These are phyloP conservation scores for Fusarium sp. DNA, from an alignment of 2,329 filamentous ascomycete species.

Conservation along the genomic window DNA sequence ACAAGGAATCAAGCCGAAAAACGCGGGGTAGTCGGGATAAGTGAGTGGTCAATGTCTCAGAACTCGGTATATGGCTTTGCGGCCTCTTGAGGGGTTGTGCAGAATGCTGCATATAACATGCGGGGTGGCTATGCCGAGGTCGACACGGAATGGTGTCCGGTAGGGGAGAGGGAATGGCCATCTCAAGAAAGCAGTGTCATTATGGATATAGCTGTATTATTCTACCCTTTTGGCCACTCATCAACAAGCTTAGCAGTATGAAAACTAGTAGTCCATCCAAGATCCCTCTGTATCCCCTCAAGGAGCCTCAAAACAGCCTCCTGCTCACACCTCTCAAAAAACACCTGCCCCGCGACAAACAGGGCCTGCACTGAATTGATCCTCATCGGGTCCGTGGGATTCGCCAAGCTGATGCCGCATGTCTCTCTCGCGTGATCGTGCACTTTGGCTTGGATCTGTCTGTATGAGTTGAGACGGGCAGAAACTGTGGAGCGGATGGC, in stretches of 20 bases:
- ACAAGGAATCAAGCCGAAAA: not conserved
- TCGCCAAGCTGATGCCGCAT: slow-evolving; percentile 36
- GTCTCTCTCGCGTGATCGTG: slow-evolving; percentile 35
- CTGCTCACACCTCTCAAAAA: slow-evolving; percentile 64
- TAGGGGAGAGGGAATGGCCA: not conserved
- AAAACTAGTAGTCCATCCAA: slow-evolving; percentile 68
- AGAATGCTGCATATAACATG: not conserved
- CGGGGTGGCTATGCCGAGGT: not conserved
- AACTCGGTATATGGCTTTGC: not conserved
- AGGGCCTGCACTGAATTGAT: slow-evolving; percentile 38
- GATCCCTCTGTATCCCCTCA: slow-evolving; percentile 69
- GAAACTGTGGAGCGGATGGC: slow-evolving; percentile 40
- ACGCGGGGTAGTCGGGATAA: not conserved
- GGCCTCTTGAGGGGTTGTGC: not conserved
- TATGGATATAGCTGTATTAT: not conserved
- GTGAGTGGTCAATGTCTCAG: not conserved
- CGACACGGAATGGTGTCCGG: not conserved
- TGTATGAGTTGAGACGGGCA: slow-evolving; percentile 33
- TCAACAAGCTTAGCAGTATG: slow-evolving; percentile 32
- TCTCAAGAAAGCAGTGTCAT: too few species aligned
- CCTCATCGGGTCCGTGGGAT: slow-evolving; percentile 30
- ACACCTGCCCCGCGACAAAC: slow-evolving; percentile 41
- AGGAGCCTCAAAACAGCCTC: slow-evolving; percentile 66
- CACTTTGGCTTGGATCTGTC: slow-evolving; percentile 26
- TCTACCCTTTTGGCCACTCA: slow-evolving; percentile 27